Base-by-base conservation (phyloP, 2,329 filamentous ascomycete genomes). In the Diaporthe amygdali region DNA sequence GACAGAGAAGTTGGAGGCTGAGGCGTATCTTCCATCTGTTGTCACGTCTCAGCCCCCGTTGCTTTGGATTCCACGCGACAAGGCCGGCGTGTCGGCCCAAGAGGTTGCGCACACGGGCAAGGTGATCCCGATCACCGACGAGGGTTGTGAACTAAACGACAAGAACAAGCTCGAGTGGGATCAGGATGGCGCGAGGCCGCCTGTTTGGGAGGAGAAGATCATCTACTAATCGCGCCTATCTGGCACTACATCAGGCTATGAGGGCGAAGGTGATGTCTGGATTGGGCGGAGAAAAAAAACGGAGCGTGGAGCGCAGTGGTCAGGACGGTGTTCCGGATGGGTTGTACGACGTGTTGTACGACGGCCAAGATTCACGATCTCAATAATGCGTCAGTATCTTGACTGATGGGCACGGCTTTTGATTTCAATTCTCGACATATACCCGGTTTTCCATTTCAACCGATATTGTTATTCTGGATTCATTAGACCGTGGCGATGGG, bases 61-160 rank as follows among this genome's bases (percentile, higher is more conserved):
- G 37, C 85, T 97, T n/a, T 97, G 95, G 95, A 93, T 97, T 68
- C 94, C 95, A 0, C 86, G 89, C 71, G 95, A 97, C 77, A 82
- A 87, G 1, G 88, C 91, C 30, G 93, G 94, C 12, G 89, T 97
- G 51, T 94, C 91, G 68, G 87, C 87, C 76, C 93, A 97, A 79
- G 95, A 97, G 81, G 86, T 96, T 67, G 85, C 85, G 15, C 93
- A 96, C 76, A 93, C 93, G 0, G 85, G 85, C 75, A 89, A 88
- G 76, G 88, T 93, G 39, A 93, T 94, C 37, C 89, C 91, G 1
- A 96, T 97, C 74, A 95, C 93, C 0, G 94, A 97, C 75, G 92
- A 94, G 75, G 92, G 91, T 22, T 92, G 92, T 54, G 87, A 83
- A 63, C 82, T 96, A 64, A 87, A 93, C 76, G 92, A 93, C 76